These are phyloP conservation scores for Heliamphora pulchella DNA, from an alignment of 179 eudicot genomes.

Conservation along the genomic window DNA sequence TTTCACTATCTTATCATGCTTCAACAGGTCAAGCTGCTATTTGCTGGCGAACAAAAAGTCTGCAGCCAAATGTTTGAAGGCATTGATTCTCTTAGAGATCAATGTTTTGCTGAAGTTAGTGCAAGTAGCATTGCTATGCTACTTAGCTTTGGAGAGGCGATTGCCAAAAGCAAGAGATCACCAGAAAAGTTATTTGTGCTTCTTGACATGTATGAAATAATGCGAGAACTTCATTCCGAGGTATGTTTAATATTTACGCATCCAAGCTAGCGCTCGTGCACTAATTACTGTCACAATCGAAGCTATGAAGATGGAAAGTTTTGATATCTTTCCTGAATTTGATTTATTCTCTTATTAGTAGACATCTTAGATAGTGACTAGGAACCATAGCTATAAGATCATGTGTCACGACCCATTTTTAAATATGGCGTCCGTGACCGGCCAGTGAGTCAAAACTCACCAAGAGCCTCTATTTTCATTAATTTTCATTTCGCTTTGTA, in stretches of 20 bases:
- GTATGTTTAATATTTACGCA: constrained; percentile 25
- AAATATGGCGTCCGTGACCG: too few relatives aligned
- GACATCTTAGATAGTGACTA: neutral
- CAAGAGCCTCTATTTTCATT: too few relatives aligned
- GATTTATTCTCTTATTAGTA: neutral
- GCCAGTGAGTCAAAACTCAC: too few relatives aligned
- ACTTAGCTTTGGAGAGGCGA: constrained; percentile 95
- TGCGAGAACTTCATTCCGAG: constrained; percentile 95
- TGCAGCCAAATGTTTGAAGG: constrained; percentile 93
- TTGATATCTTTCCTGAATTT: neutral
- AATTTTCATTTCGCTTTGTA: too few relatives aligned
- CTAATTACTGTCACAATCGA: neutral
- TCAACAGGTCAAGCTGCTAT: constrained; percentile 79
- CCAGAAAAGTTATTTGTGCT: constrained; percentile 94
- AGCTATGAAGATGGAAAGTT: neutral
- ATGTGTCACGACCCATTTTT: too few relatives aligned
- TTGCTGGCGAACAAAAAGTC: constrained; percentile 87
- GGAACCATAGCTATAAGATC: neutral
- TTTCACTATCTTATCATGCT: constrained; percentile 11
- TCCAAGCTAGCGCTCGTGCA: neutral
- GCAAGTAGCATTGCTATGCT: constrained; percentile 77
- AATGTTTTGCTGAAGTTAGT: constrained; percentile 90
- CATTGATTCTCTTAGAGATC: constrained; percentile 68
- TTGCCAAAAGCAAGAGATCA: constrained; percentile 95
- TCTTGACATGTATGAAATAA: constrained; percentile 95